Evolutionary conservation across 208 protist genomes (phyloP), one percentile per base, ranked within the genome.

Genomic region (Leishmania tarentolae): DNA sequence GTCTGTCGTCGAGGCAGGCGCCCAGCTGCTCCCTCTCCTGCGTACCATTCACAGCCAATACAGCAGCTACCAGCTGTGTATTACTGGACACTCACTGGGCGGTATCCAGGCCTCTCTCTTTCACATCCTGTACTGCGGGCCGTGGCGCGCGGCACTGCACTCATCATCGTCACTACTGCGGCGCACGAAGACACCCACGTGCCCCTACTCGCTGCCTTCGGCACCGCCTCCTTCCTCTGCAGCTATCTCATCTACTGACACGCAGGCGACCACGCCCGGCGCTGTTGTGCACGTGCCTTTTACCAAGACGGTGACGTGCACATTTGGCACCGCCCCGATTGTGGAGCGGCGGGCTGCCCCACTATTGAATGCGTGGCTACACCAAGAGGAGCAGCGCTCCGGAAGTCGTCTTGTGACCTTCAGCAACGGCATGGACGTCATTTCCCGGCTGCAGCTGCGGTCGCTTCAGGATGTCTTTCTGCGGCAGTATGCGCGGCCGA

Each of bases 71-170:
- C 83, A 89, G 50, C 86, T 96, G 42, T 81, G 92, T 76, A 70
- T 94, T 69, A 95, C 93, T 17, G 94, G 94, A 11, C 94, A 97
- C 86, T 97, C 92, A 46, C 92, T 97, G 63, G 94, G 94, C 31
- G 94, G 87, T 65, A 85, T 92, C 46, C 76, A 90, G 84, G 94
- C 94, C 15, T 90, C 83, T 69, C 77, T 97, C 61, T 97, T 96
- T 74, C 91, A 95, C 78, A 82, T 97, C 5, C 78, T 95, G 8
- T 94, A 90, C 79, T 90, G 87, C 68, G 81, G 44, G 47, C 81
- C 52, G 57, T 76, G 80, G 78, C 50, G 73, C 9, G 50, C 78
- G 37, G 68, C 47, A 35, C 68, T 68, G 77, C 79, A 65, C 8
- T 80, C 73, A 17, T 77, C 75, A 19, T 68, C 72, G 52, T 72